Base-by-base conservation (phyloP, 2,329 filamentous ascomycete species). In the Fusarium sulawesiense region DNA sequence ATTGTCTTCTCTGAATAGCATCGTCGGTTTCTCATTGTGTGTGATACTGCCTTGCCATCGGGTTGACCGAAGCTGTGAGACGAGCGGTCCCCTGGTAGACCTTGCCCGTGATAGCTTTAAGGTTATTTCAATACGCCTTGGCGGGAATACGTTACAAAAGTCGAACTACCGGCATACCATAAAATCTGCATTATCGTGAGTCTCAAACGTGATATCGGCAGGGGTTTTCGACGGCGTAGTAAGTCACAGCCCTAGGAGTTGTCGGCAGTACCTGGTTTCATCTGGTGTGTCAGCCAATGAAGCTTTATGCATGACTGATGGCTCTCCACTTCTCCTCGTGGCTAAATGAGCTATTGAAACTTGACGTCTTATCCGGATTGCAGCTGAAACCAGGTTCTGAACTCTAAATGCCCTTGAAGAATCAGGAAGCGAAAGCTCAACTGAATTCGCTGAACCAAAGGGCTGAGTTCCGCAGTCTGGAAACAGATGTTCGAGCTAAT, bases 71-170 rank as follows among this genome's bases (percentile, higher is more conserved):
- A 11, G 7, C 18, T 11, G 1, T 42, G 57, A 60, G 53, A 60
- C 53, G 5, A 12, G 3, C 29, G 20, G 13, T 37, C 21, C 32
- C 42, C 2, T 25, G 11, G 2, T 48, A 21, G 32, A 41, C 54
- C 54, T 5, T 27, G 20, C n/a, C 20, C n/a, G 27, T 60, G 14
- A 32, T 59, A 41, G 37, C 42, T 56, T 58, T 60, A 59, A 59
- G 25, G 30, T 60, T 60, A 41, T 23, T 27, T 21, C 25, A 32
- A 11, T 9, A 42, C 21, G 11, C 9, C 32, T 48, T 59, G 32
- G 49, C 49, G 25, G 7, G 6, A 51, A 37, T 21, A 20, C 2
- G 49, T 51, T 51, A 41, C 20, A 16, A 14, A 18, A 51, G 4
- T 27, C 5, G 7, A 27, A 37, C 10, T 25, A 14, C 34, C 32